These are phyloP conservation scores for Leishmania arabica DNA, from an alignment of 208 protist species.

Conservation along the genomic window DNA sequence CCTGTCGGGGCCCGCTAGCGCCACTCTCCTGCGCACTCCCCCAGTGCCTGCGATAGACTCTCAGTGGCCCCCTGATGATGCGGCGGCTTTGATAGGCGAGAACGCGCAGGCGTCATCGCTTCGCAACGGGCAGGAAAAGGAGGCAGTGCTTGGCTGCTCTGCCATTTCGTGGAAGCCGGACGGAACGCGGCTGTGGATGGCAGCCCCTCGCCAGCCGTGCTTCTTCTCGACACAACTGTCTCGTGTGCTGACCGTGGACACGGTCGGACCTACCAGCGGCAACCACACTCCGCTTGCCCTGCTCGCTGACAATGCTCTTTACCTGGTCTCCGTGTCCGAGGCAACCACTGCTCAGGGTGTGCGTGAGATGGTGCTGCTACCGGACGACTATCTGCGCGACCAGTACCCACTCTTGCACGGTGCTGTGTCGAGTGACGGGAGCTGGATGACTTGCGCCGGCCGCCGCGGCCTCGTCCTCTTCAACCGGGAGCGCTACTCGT, in stretches of 20 bases:
- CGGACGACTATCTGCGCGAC: conserved; percentile 45
- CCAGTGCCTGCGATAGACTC: not conserved
- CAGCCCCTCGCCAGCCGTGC: conserved; percentile 24
- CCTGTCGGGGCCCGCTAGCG: conserved; percentile 18
- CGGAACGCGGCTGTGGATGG: conserved; percentile 34
- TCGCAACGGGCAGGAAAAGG: not conserved
- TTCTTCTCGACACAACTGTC: conserved; percentile 40
- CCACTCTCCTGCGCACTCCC: conserved; percentile 20
- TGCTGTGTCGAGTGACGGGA: conserved; percentile 54
- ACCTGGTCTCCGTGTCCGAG: conserved; percentile 31
- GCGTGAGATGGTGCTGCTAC: conserved; percentile 23
- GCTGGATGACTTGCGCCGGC: conserved; percentile 46
- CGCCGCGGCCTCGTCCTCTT: conserved; percentile 45
- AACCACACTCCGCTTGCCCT: conserved; percentile 40
- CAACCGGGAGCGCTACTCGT: conserved; percentile 38
- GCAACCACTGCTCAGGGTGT: conserved; percentile 19
- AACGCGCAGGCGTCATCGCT: not conserved
- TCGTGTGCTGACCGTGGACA: conserved; percentile 30
- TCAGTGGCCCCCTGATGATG: not conserved
- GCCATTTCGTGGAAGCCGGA: conserved; percentile 35
- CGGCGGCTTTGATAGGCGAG: not conserved
- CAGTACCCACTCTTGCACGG: conserved; percentile 65
- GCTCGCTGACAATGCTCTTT: conserved; percentile 35
- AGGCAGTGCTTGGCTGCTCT: conserved; percentile 25
- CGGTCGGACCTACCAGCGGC: conserved; percentile 35